Evolutionary conservation across 2,329 filamentous ascomycete genomes (phyloP), one percentile per base, ranked within the genome.

Genomic region (Aspergillus ustus): DNA sequence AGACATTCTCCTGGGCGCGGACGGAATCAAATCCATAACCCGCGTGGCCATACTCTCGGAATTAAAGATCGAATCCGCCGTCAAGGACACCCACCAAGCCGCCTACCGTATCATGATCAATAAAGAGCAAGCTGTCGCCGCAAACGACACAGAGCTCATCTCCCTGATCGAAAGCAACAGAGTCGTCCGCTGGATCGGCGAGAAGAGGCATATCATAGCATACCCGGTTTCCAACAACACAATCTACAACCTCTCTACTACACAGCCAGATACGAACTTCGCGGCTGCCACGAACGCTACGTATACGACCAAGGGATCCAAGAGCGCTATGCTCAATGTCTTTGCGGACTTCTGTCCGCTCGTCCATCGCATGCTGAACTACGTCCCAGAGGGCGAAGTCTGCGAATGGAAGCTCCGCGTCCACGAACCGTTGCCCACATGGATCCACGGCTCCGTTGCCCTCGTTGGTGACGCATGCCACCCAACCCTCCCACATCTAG

Each of bases 331-430:
- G 86, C 70, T 89, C 64, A 71, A 80, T 1, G 83, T 87, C 0
- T 91, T 84, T 68, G 73, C 72, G 1, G 85, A 85, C 60, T 91
- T 88, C 71, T 87, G 84, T 60, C 86, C 87, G 1, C 82, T 83
- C 70, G 81, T 90, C 2, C 83, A 84, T 63, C 80, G 82, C 22
- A 84, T 89, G 83, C 78, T 90, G 15, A 78, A 86, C 62, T 77
- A 87, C 17, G 87, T 89, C 0, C 86, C 86, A 0, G 83, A 87
- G 50, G 87, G 86, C n/a, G 86, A 87, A 65, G 83, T 90, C 5
- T 85, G 87, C 66, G 87, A 90, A 71, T 91, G 88, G 85, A 87
- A 86, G 66, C 76, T 91, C 49, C 79, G 86, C 28, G 83, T 86
- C 4, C 86, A 89, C 69, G 82, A 85, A 43, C 87, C 87, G 0